These are phyloP conservation scores for Penicillium decumbens DNA, from an alignment of 2,329 filamentous ascomycete genomes.

Conservation along the genomic window DNA sequence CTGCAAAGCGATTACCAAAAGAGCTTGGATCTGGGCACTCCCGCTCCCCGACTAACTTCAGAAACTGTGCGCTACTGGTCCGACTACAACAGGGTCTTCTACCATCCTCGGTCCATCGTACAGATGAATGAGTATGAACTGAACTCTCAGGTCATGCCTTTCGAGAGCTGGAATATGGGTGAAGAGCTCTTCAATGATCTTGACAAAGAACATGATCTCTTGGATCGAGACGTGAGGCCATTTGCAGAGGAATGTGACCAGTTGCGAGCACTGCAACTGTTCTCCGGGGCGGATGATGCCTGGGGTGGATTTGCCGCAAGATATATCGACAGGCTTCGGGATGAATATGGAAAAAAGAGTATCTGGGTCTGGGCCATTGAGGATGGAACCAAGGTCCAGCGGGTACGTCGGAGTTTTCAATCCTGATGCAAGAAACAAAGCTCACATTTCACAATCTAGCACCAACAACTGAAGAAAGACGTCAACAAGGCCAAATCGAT, in stretches of 20 bases:
- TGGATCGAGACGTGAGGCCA: slow-evolving; percentile 83
- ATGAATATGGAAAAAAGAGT: slow-evolving; percentile 84
- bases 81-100: slow-evolving; percentile 89
- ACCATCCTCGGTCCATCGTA: slow-evolving; percentile 79
- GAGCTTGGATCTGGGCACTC: slow-evolving; percentile 67
- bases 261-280: slow-evolving; percentile 78
- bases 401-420: slow-evolving; percentile 42
- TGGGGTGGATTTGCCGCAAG: slow-evolving; percentile 73
- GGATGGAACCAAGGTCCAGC: slow-evolving; percentile 52
- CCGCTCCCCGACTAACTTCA: slow-evolving; percentile 60
- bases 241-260: slow-evolving; percentile 93
- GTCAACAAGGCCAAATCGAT: slow-evolving; percentile 72
- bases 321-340: slow-evolving; percentile 72
- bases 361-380: slow-evolving; percentile 86
- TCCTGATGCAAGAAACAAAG: not conserved
- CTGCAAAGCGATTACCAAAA: slow-evolving; percentile 70
- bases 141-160: slow-evolving; percentile 72
- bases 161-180: slow-evolving; percentile 70
- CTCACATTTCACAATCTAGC: slow-evolving; percentile 24
- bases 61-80: slow-evolving; percentile 90
- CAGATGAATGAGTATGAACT: slow-evolving; percentile 85
- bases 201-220: slow-evolving; percentile 75
- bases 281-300: slow-evolving; percentile 67
- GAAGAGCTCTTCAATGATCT: slow-evolving; percentile 69
- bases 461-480: slow-evolving; percentile 60